Evolutionary conservation across 768 basidiomycete species (phyloP).

Genomic region (Fomitopsis serialis): DNA sequence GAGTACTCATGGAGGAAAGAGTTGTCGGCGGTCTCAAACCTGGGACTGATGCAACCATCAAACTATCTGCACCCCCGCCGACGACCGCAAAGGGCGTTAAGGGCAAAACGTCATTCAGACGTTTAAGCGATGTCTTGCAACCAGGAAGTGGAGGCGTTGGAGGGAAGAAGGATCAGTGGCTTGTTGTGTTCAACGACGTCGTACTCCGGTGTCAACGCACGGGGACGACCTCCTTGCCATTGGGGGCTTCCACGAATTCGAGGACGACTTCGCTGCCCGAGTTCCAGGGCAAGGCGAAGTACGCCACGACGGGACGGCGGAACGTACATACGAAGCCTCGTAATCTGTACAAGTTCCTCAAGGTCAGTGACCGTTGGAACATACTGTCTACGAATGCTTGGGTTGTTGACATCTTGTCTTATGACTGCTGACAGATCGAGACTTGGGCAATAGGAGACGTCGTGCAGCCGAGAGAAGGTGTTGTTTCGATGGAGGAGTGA

Average conservation of each 20-base stretch:
- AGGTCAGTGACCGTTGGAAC: conserved; percentile 37
- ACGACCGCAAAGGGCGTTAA: conserved; percentile 52
- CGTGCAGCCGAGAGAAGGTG: conserved; percentile 69
- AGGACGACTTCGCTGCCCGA: conserved; percentile 81
- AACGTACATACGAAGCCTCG: conserved; percentile 76
- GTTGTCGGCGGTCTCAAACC: conserved; percentile 34
- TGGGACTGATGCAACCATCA: conserved; percentile 5
- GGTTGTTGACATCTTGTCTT: background rate
- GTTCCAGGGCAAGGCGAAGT: conserved; percentile 76
- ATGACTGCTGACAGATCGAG: conserved; percentile 54
- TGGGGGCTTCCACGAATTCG: conserved; percentile 62
- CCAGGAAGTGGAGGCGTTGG: conserved; percentile 45
- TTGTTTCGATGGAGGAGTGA: conserved; percentile 89
- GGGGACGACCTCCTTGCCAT: conserved; percentile 80
- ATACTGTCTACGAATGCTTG: no score
- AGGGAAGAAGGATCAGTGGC: conserved; percentile 86
- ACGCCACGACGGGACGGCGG: conserved; percentile 75
- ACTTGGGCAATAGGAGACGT: conserved; percentile 82
- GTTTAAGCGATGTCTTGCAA: conserved; percentile 84
- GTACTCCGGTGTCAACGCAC: conserved; percentile 86
- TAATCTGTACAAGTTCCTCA: conserved; percentile 91
- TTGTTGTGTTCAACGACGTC: conserved; percentile 95
- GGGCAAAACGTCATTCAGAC: conserved; percentile 83
- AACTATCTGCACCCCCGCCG: conserved; percentile 26
- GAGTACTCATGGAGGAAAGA: conserved; percentile 82